Evolutionary conservation across 805 yeast genomes (phyloP), one percentile per base, ranked within the genome.

Genomic region (Lipomyces sp.): DNA sequence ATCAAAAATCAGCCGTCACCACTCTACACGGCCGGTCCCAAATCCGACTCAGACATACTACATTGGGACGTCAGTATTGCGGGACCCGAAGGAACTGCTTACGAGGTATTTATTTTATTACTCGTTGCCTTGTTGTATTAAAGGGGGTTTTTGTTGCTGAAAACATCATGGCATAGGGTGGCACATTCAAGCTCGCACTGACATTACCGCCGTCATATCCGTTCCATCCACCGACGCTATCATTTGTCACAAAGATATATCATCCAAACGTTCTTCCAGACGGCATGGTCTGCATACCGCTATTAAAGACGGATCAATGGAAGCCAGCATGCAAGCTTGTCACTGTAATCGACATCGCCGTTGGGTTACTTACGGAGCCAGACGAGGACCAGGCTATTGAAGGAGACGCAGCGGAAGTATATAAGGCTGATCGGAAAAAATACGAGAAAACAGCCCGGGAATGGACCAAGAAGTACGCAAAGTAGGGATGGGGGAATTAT

Each of bases 141-240:
- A 15, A 29, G 4, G 4, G 15, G 15, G 15, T 10, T 1, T 37
- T 37, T 37, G 39, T 18, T 35, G 32, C 60, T 66, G 53, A 64
- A 56, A 24, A 24, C 24, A 24, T 24, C 4, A 8, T 33, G n/a
- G 18, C 35, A 7, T 39, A 87, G 73, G 91, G 90, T 42, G 96
- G 96, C 77, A 95, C 89, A 50, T 90, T 90, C 79, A 88, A 89
- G 82, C 84, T 91, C 67, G 86, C 92, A 53, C 90, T 91, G 77
- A 92, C 88, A 77, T 90, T 90, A 86, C 96, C 96, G 77, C 90
- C 96, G 62, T 94, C 90, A 78, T 90, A 91, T 79, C 97, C 97
- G 66, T 90, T 91, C 82, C 90, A 89, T 78, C 95, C 96, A 66
- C 97, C 97, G 65, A 89, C 89, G 13, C 57, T 86, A 70, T 82